These are phyloP conservation scores for Pythium brassicae DNA, from an alignment of 352 stramenopile genomes.

Conservation along the genomic window DNA sequence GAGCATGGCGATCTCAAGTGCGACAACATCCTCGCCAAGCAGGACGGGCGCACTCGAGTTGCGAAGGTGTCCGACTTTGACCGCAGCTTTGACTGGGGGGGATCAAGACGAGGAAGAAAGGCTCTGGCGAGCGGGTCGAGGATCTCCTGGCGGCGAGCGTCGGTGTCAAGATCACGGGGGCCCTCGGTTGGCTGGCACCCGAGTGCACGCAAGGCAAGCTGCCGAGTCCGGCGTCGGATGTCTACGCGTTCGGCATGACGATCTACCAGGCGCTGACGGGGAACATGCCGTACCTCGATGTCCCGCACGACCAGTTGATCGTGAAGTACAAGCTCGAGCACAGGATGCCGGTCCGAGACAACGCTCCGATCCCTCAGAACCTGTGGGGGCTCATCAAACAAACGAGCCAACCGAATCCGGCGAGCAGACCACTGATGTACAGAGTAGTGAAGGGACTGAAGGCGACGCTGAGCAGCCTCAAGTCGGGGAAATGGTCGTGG, in stretches of 20 bases:
- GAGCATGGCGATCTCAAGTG: slow-evolving; percentile 18
- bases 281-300: slow-evolving; percentile 7
- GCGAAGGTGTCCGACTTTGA: slow-evolving; percentile 17
- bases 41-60: background rate
- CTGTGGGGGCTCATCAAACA: slow-evolving; percentile 4
- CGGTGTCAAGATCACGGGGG: slow-evolving; percentile 9
- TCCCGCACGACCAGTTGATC: slow-evolving; percentile 2
- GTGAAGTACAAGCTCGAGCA: background rate
- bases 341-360: background rate
- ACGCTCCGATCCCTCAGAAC: background rate
- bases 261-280: slow-evolving; percentile 15
- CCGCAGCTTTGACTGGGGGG: slow-evolving; percentile 7
- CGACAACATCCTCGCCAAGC: slow-evolving; percentile 17
- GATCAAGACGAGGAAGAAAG: background rate
- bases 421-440: slow-evolving; percentile 1
- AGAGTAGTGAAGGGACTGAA: background rate
- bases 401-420: background rate
- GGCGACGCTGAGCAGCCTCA: too few species aligned
- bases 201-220: slow-evolving; percentile 14
- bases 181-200: slow-evolving; percentile 9
- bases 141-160: background rate
- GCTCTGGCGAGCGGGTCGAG: too few species aligned
- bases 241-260: slow-evolving; percentile 21
- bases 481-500: too few species aligned
- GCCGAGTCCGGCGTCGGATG: slow-evolving; percentile 13